phyloP scores from a whole-genome alignment of 2,329 filamentous ascomycete genomes.

The Claviceps humidiphila region DNA sequence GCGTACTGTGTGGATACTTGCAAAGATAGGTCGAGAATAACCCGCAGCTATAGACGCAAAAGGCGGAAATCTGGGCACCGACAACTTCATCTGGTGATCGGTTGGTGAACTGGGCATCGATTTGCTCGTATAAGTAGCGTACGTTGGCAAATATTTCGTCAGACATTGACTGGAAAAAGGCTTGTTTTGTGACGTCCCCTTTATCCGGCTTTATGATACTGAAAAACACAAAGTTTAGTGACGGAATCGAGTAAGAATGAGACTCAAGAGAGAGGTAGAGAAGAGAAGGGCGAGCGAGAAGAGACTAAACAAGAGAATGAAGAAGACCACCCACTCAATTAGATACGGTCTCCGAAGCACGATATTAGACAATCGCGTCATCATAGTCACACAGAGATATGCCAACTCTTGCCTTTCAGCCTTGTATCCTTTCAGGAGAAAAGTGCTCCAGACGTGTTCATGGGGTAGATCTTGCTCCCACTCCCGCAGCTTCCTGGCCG shows the following conservation, averaged over 20 bases:
- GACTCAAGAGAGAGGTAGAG: background rate
- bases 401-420: constrained; percentile 35
- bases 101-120: constrained; percentile 36
- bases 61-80: constrained; percentile 41
- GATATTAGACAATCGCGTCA: constrained; percentile 42
- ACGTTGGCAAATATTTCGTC: constrained; percentile 36
- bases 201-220: constrained; percentile 31
- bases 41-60: constrained; percentile 42
- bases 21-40: constrained; percentile 38
- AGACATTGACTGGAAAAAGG: constrained; percentile 31
- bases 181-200: constrained; percentile 22
- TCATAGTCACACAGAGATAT: constrained; percentile 42
- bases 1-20: constrained; percentile 36
- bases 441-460: constrained; percentile 33
- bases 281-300: too few species aligned
- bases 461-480: constrained; percentile 37
- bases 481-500: constrained; percentile 27
- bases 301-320: background rate
- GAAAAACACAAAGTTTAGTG: background rate
- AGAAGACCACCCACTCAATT: constrained; percentile 25
- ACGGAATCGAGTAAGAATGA: background rate
- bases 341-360: constrained; percentile 41
- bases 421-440: constrained; percentile 31
- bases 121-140: constrained; percentile 32
- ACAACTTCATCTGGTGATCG: constrained; percentile 33